A percentile compares a stretch with the other conserved stretches of the same genome.
phyloP scores from a whole-genome alignment of 1,284 basidiomycete genomes.

The Mycena sp. region DNA sequence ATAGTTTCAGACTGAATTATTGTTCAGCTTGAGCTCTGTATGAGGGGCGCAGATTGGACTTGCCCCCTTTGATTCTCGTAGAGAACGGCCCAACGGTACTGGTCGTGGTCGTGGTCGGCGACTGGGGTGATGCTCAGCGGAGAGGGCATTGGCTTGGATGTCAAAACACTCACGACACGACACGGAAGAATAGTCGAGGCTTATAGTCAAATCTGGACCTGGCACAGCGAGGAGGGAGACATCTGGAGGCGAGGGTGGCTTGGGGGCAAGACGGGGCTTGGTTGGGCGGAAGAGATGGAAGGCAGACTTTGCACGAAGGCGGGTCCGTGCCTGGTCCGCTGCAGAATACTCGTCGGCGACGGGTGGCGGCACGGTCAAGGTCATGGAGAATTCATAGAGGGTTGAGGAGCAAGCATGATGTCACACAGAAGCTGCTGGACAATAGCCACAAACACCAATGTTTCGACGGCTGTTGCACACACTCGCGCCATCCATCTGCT shows the following conservation, averaged over 20 bases:
- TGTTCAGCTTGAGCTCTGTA: slow-evolving; percentile 1
- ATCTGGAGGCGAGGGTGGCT: neutral
- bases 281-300: slow-evolving; percentile 13
- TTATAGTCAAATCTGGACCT: slow-evolving; percentile 40
- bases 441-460: neutral
- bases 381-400: neutral
- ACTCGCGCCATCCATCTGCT: slow-evolving; percentile 48
- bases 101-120: slow-evolving; percentile 47
- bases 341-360: neutral
- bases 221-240: slow-evolving; percentile 16
- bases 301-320: slow-evolving; percentile 10
- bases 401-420: too few species aligned
- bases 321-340: neutral
- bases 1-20: slow-evolving; percentile 66
- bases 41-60: slow-evolving; percentile 36
- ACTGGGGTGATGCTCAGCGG: slow-evolving; percentile 31
- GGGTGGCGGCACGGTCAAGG: slow-evolving; percentile 13
- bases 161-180: neutral
- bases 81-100: slow-evolving; percentile 78
- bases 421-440: too few species aligned
- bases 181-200: slow-evolving; percentile 41
- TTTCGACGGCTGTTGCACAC: too few species aligned
- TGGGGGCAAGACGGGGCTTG: neutral
- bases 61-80: slow-evolving; percentile 77
- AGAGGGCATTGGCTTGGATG: too few species aligned